Percentiles rank a stretch among this genome's conserved stretches.
Evolutionary conservation across 225 moss, liverwort and hornwort genomes (phyloP).

Genomic region (Polytrichum commune): DNA sequence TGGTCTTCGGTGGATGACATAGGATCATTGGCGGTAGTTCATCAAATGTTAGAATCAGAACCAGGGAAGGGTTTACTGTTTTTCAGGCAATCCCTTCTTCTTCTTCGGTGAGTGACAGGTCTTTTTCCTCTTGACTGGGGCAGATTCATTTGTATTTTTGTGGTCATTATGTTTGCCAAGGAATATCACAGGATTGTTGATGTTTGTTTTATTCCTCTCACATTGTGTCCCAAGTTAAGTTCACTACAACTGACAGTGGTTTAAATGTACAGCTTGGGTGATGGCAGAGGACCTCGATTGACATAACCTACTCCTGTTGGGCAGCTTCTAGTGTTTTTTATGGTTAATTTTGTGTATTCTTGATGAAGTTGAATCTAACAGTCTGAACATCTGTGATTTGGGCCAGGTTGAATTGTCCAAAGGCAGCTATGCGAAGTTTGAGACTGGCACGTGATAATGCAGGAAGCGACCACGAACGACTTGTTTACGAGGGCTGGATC

Average conservation of each 20-base stretch:
- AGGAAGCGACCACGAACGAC: conserved; percentile 84
- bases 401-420: conserved; percentile 95
- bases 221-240: too few species aligned
- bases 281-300: too few species aligned
- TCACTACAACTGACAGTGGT: too few species aligned
- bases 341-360: background rate
- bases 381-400: background rate
- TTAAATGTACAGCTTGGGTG: too few species aligned
- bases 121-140: background rate
- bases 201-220: too few species aligned
- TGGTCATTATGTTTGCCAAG: too few species aligned
- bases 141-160: too few species aligned
- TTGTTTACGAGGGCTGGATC: conserved; percentile 99
- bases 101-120: conserved; percentile 62
- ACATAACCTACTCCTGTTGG: too few species aligned
- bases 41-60: conserved; percentile 99
- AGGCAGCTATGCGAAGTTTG: conserved; percentile 99
- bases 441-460: conserved; percentile 96
- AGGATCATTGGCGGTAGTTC: conserved; percentile 94
- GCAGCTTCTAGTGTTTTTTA: background rate
- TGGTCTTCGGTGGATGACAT: conserved; percentile 99
- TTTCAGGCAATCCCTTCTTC: conserved; percentile 94
- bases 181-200: too few species aligned
- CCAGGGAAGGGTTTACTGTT: conserved; percentile 95
- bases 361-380: background rate